Conservation (phyloP, 805 yeast species). For the Wickerhamiella siamensis region DNA sequence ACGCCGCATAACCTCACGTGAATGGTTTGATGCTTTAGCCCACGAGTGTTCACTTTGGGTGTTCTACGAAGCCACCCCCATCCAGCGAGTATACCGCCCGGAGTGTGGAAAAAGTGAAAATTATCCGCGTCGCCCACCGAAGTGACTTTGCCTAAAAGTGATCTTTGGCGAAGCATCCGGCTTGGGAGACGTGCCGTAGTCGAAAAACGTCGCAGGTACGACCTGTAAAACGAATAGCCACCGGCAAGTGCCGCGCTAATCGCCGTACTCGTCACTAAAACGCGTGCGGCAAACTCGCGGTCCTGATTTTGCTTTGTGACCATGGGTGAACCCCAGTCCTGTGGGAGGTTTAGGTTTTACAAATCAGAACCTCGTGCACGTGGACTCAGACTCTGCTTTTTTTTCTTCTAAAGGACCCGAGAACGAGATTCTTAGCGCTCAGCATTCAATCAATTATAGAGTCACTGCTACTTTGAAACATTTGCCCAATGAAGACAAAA, state of each 20-base stretch:
- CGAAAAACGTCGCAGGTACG: slow-evolving; percentile 37
- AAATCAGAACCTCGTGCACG: too few relatives aligned
- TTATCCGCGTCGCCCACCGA: slow-evolving; percentile 95
- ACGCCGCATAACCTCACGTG: slow-evolving; percentile 79
- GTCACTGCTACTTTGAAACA: too few relatives aligned
- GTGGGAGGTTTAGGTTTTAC: too few relatives aligned
- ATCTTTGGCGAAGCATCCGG: slow-evolving; percentile 29
- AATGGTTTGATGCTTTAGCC: slow-evolving; percentile 48
- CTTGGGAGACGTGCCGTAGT: slow-evolving; percentile 38
- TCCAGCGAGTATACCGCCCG: slow-evolving; percentile 77
- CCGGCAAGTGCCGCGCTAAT: slow-evolving; percentile 28
- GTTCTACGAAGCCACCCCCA: slow-evolving; percentile 81
- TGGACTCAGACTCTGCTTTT: too few relatives aligned
- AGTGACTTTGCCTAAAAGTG: slow-evolving; percentile 60
- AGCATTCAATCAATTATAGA: too few relatives aligned
- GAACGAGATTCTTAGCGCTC: too few relatives aligned
- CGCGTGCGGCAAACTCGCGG: not conserved
- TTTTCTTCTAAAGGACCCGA: too few relatives aligned
- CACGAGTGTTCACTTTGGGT: slow-evolving; percentile 40
- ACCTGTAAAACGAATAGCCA: slow-evolving; percentile 31
- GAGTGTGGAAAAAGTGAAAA: slow-evolving; percentile 82
- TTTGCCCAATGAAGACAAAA: not conserved
- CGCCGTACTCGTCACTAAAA: slow-evolving; percentile 4
- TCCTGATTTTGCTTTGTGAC: not conserved
- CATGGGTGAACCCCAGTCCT: too few relatives aligned